Evolutionary conservation across 2,329 filamentous ascomycete species (phyloP).

Genomic region (Trichoderma afroharzianum): DNA sequence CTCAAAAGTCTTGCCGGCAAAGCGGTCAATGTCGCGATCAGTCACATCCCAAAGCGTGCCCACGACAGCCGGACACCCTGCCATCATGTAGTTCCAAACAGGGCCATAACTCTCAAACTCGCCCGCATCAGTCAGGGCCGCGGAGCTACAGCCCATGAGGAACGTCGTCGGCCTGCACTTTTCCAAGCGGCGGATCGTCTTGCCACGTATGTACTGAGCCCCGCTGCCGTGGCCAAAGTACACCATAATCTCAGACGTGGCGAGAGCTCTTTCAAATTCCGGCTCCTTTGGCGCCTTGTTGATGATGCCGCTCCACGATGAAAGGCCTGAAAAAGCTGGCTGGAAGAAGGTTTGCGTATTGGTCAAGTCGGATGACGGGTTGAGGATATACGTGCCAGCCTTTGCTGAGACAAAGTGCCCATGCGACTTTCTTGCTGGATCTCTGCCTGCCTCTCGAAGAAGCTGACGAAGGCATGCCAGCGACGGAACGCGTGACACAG

Average conservation of each 20-base stretch:
- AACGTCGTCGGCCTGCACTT: constrained; percentile 74
- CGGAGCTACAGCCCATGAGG: constrained; percentile 92
- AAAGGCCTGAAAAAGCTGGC: constrained; percentile 58
- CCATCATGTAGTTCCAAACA: constrained; percentile 87
- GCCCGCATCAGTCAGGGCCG: constrained; percentile 70
- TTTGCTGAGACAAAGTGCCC: constrained; percentile 54
- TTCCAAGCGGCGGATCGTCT: constrained; percentile 74
- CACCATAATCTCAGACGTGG: constrained; percentile 67
- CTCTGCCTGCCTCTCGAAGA: constrained; percentile 51
- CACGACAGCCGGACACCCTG: constrained; percentile 79
- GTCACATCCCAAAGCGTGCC: constrained; percentile 98
- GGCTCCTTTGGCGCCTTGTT: constrained; percentile 68
- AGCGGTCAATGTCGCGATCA: constrained; percentile 93
- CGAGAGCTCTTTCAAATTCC: constrained; percentile 69
- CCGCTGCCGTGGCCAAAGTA: constrained; percentile 98
- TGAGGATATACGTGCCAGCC: constrained; percentile 76
- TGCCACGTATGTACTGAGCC: constrained; percentile 85
- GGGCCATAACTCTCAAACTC: constrained; percentile 90
- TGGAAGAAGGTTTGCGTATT: constrained; percentile 76
- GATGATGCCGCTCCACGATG: constrained; percentile 68
- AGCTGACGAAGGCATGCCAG: constrained; percentile 76
- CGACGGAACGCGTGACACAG: constrained; percentile 85
- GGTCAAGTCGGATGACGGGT: constrained; percentile 79
- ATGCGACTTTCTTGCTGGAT: constrained; percentile 18
- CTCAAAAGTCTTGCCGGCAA: constrained; percentile 74